A percentile compares a stretch with the other conserved stretches of the same genome.
phyloP scores from a whole-genome alignment of 495 filamentous ascomycete genomes.

The Cudoniella acicularis region DNA sequence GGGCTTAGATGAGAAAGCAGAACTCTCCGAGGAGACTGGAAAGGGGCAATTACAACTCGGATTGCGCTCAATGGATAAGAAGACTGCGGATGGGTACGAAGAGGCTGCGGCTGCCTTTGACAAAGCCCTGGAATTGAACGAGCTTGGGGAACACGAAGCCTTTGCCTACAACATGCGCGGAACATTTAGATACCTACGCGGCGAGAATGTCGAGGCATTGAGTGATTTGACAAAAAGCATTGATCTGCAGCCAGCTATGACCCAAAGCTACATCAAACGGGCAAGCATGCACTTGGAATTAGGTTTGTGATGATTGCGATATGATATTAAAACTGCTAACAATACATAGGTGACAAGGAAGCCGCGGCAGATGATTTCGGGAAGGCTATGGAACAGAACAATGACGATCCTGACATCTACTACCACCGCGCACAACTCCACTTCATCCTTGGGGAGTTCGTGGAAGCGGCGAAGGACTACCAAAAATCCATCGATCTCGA shows the following conservation, averaged over 20 bases:
- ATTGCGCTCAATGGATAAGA: constrained; percentile 72
- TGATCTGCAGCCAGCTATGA: constrained; percentile 78
- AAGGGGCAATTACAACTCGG: constrained; percentile 82
- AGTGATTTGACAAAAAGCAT: constrained; percentile 86
- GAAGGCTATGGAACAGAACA: constrained; percentile 78
- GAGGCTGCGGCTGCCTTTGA: constrained; percentile 82
- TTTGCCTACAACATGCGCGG: constrained; percentile 94
- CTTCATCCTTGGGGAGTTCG: constrained; percentile 93
- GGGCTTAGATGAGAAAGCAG: constrained; percentile 75
- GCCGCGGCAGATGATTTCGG: constrained; percentile 85
- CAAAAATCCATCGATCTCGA: constrained; percentile 99
- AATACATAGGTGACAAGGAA: constrained; percentile 68
- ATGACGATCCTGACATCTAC: constrained; percentile 93
- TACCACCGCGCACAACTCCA: constrained; percentile 98
- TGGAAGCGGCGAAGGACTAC: constrained; percentile 94
- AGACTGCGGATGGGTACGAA: constrained; percentile 85
- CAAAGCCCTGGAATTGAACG: constrained; percentile 75
- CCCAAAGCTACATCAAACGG: constrained; percentile 97
- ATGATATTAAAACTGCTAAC: constrained; percentile 23
- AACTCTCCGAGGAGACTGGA: constrained; percentile 73
- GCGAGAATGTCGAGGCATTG: constrained; percentile 79
- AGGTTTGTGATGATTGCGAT: constrained; percentile 49
- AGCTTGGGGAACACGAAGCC: constrained; percentile 75
- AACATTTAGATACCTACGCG: constrained; percentile 89
- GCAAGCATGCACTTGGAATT: constrained; percentile 97